These are phyloP conservation scores for Arthromyces matolae DNA, from an alignment of 768 basidiomycete species.

Conservation along the genomic window DNA sequence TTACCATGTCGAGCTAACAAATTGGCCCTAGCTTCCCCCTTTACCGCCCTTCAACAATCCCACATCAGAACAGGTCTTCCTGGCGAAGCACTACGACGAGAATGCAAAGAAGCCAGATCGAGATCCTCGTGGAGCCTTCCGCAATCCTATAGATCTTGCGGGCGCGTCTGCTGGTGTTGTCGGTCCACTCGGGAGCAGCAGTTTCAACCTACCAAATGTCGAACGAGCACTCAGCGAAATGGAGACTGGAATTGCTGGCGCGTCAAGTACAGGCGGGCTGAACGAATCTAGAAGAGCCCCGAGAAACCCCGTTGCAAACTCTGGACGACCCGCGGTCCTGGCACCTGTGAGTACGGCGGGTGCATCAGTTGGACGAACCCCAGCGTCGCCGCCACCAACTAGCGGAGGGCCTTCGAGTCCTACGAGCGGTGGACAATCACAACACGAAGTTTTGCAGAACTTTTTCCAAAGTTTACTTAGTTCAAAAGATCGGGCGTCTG, in stretches of 20 bases:
- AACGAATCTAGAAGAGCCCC: slow-evolving; percentile 19
- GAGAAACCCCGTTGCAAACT: slow-evolving; percentile 30
- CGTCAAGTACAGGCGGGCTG: slow-evolving; percentile 22
- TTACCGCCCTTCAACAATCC: slow-evolving; percentile 78
- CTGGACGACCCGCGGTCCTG: slow-evolving; percentile 36
- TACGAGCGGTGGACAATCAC: slow-evolving; percentile 56
- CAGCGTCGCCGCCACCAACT: slow-evolving; percentile 36
- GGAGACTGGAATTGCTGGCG: slow-evolving; percentile 56
- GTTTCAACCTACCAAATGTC: slow-evolving; percentile 81
- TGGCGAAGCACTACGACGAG: slow-evolving; percentile 87
- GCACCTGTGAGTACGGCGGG: slow-evolving; percentile 34
- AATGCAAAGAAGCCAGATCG: slow-evolving; percentile 86
- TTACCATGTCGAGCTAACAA: neutral
- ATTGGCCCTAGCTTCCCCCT: slow-evolving; percentile 46
- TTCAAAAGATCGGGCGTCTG: slow-evolving; percentile 41
- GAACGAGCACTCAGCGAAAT: slow-evolving; percentile 86
- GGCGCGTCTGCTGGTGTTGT: slow-evolving; percentile 73
- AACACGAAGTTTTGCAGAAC: slow-evolving; percentile 81
- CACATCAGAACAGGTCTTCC: slow-evolving; percentile 86
- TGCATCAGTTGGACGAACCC: slow-evolving; percentile 30
- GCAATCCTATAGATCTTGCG: slow-evolving; percentile 63
- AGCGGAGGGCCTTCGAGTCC: slow-evolving; percentile 39
- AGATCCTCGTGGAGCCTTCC: slow-evolving; percentile 86
- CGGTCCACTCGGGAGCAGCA: slow-evolving; percentile 87
- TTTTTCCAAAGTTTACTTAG: slow-evolving; percentile 84